Conservation (phyloP, 768 basidiomycete species). For the Coprinopsis strossmayeri region DNA sequence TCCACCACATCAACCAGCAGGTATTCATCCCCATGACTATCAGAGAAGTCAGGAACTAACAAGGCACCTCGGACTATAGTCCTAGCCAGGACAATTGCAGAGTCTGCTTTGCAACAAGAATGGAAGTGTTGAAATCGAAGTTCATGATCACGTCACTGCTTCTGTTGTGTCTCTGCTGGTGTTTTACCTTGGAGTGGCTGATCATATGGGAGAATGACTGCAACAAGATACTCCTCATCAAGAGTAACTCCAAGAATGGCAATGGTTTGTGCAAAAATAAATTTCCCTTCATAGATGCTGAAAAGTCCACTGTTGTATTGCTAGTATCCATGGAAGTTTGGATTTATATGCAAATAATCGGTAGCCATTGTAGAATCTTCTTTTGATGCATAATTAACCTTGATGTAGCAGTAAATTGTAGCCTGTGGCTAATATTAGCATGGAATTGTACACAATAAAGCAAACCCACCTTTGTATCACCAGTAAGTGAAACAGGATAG, state of each 20-base stretch:
- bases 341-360: slow-evolving; percentile 1
- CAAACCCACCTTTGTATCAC: not conserved
- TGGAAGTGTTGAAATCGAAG: not conserved
- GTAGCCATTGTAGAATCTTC: not conserved
- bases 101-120: not conserved
- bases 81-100: not conserved
- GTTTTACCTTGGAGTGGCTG: not conserved
- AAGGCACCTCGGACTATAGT: slow-evolving; percentile 2
- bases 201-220: slow-evolving; percentile 1
- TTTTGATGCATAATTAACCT: not conserved
- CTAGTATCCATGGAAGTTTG: not conserved
- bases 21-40: slow-evolving; percentile 4
- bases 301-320: not conserved
- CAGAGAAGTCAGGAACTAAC: not conserved
- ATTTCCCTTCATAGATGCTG: not conserved
- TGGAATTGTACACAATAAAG: not conserved
- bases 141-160: too few relatives aligned
- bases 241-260: not conserved
- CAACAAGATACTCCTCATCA: not conserved
- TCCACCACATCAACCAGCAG: slow-evolving; percentile 13
- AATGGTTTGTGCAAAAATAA: not conserved
- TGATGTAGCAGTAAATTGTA: slow-evolving; percentile 1
- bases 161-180: not conserved
- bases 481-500: not conserved
- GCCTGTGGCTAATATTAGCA: not conserved